These are phyloP conservation scores for Microthlaspi erraticum DNA, from an alignment of 345 rosid species.

Conservation along the genomic window DNA sequence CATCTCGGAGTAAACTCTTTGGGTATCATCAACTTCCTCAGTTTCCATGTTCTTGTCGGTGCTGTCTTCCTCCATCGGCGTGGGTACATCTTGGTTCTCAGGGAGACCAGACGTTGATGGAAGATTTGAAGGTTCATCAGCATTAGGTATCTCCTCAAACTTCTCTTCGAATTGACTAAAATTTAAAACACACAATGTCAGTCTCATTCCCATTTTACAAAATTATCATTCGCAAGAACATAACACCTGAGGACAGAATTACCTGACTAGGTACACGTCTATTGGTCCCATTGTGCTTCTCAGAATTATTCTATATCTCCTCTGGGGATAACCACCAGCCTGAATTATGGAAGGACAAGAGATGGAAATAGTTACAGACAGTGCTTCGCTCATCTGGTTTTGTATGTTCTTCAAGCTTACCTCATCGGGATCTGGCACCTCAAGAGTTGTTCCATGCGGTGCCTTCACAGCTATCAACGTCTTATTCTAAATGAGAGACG, in stretches of 20 bases:
- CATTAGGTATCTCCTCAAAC: conserved; percentile 75
- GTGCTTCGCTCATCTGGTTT: neutral
- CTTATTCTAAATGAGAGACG: conserved; percentile 64
- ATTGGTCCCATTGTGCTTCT: conserved; percentile 98
- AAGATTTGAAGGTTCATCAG: conserved; percentile 58
- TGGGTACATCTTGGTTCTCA: conserved; percentile 51
- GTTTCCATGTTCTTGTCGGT: conserved; percentile 59
- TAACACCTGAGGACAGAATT: conserved; percentile 17
- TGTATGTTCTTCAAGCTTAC: conserved; percentile 49
- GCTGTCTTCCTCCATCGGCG: conserved; percentile 55
- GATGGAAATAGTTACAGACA: conserved; percentile 6
- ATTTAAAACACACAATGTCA: conserved; percentile 11
- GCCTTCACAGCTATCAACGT: conserved; percentile 95
- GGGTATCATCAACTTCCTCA: conserved; percentile 58
- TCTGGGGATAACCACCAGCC: conserved; percentile 91
- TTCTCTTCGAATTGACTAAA: conserved; percentile 90
- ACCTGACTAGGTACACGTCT: conserved; percentile 98
- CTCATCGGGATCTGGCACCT: conserved; percentile 99
- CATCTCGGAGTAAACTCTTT: conserved; percentile 58
- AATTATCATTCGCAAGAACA: conserved; percentile 24
- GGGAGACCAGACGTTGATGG: conserved; percentile 59
- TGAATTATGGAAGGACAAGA: conserved; percentile 42
- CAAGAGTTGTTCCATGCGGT: conserved; percentile 99
- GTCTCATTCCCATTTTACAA: conserved; percentile 10
- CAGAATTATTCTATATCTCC: conserved; percentile 89